phyloP scores from a whole-genome alignment of 768 basidiomycete genomes.

The Rhodotorula toruloides region DNA sequence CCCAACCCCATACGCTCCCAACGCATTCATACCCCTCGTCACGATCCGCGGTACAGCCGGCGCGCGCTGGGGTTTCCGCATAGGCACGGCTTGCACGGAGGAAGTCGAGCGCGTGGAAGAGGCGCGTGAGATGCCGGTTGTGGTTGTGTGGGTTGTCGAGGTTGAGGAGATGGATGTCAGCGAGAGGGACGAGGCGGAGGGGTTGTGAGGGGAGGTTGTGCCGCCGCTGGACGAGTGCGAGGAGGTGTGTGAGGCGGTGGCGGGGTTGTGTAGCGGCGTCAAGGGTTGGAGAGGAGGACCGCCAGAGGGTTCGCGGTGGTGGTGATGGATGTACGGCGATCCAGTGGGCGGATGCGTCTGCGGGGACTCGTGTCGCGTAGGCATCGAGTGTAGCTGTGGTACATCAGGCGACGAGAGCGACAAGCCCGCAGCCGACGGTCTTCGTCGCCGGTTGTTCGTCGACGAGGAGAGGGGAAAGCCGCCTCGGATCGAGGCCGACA shows the following conservation, averaged over 20 bases:
- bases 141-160: slow-evolving; percentile 5
- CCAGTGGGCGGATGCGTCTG: slow-evolving; percentile 2
- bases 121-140: slow-evolving; percentile 23
- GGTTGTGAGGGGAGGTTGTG: neutral
- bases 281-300: slow-evolving; percentile 9
- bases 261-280: slow-evolving; percentile 3
- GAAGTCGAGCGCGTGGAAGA: slow-evolving; percentile 22
- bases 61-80: slow-evolving; percentile 29
- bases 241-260: neutral
- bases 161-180: neutral
- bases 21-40: slow-evolving; percentile 25
- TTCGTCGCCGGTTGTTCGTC: neutral
- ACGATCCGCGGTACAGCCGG: slow-evolving; percentile 18
- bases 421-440: neutral
- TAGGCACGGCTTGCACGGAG: slow-evolving; percentile 37
- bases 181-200: neutral
- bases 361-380: neutral
- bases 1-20: slow-evolving; percentile 23
- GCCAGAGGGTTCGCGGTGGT: neutral
- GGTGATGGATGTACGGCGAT: neutral
- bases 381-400: slow-evolving; percentile 1
- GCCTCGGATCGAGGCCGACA: slow-evolving; percentile 14
- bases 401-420: slow-evolving; percentile 9
- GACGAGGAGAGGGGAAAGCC: neutral
- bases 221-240: neutral